Evolutionary conservation across 306 rosid genomes (phyloP).

Genomic region (Mimosa pudica): DNA sequence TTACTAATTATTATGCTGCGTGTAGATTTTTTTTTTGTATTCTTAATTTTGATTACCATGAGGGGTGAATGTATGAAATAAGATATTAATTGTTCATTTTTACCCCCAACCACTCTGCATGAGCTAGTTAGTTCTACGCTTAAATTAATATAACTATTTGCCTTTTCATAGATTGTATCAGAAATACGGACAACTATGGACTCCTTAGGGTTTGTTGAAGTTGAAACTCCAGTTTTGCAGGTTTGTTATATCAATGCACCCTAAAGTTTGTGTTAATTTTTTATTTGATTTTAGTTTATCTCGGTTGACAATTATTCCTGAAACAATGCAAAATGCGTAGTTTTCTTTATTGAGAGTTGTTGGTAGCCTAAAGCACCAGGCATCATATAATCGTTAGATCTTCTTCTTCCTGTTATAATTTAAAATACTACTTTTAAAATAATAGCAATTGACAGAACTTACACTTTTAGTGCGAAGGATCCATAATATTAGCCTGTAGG

Average conservation of each 20-base stretch:
- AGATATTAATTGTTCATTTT: conserved; percentile 10
- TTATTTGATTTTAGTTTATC: conserved; percentile 16
- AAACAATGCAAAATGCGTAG: conserved; percentile 5
- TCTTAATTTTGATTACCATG: background rate
- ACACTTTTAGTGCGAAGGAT: background rate
- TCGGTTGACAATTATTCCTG: background rate
- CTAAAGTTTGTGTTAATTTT: conserved; percentile 19
- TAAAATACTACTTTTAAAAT: conserved; percentile 13
- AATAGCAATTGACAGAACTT: background rate
- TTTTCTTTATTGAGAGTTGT: background rate
- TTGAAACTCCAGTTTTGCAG: conserved; percentile 99
- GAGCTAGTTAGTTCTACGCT: conserved; percentile 13
- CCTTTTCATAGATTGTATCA: conserved; percentile 67
- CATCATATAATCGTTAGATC: conserved; percentile 18
- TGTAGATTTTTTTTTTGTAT: background rate
- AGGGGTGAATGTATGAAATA: background rate
- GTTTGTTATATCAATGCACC: conserved; percentile 49
- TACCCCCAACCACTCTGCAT: conserved; percentile 17
- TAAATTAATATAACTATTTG: conserved; percentile 21
- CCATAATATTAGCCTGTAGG: background rate
- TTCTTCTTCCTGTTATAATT: conserved; percentile 12
- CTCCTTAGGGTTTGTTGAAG: conserved; percentile 83
- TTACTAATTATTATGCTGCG: background rate
- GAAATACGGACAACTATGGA: conserved; percentile 90
- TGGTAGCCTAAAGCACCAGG: conserved; percentile 9